Base-by-base conservation (phyloP, 129 eudicot genomes). In the Flaveria brownii region DNA sequence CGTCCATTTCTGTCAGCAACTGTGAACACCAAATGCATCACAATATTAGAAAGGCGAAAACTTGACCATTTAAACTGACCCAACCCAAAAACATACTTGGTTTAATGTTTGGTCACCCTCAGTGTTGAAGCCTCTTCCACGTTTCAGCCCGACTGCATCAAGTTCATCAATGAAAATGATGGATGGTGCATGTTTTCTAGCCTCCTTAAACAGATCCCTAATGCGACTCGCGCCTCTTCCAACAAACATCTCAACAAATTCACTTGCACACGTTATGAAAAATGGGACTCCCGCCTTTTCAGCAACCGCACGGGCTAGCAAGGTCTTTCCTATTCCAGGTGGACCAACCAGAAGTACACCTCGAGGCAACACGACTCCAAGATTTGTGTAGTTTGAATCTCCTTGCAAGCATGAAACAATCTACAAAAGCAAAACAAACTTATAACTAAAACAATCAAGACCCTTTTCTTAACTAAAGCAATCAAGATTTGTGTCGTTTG, bases 1-100 rank as follows among this genome's bases (percentile, higher is more conserved):
- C 90, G 14, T 83, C 90, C 90, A 86, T 86, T 74, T 86, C 90
- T 23, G 87, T 86, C 65, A 86, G 75, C 74, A 86, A 73, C 90
- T 86, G 78, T 47, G 41, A 60, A 52, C 25, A 49, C 18, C 68
- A 54, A 45, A 50, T 71, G 43, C 28, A 33, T 68, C 70, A 45
- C 41, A 36, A 36, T 36, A 54, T 5, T 54, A 17, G 60, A 20
- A 6, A 6, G 2, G 54, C 16, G 9, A 54, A 54, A 5, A 36
- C 41, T 36, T 36, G 41, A 36, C 7, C 41, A 36, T 36, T 36
- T 49, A 1, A 13, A 49, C 1, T 2, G 5, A 15, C n/a, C n/a
- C n/a, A 17, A 14, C 6, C 14, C 2, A 2, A 62, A 73, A 54
- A 73, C 79, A 5, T 75, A 85, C 86, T 66, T 85, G 89, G 74